Conservation (phyloP, 257 asterid genomes). For the Anisodus tanguticus region DNA sequence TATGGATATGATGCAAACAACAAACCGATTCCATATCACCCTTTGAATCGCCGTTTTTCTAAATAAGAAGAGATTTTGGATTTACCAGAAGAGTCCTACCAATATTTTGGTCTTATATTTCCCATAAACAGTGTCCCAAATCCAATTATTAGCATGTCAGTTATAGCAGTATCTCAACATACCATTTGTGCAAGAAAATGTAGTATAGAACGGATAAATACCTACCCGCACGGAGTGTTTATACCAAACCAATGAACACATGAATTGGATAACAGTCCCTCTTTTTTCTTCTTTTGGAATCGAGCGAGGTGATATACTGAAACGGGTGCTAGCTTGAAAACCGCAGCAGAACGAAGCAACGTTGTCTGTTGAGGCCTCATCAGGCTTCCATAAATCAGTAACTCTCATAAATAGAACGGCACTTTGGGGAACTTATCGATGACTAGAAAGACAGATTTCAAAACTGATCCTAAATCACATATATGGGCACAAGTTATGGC, state of each 20-base stretch:
- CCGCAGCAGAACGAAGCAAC: too few species aligned
- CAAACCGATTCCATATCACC: not conserved
- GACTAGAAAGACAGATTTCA: not conserved
- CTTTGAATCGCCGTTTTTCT: not conserved
- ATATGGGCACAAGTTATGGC: constrained; percentile 35
- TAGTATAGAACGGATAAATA: not conserved
- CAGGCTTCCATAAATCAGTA: too few species aligned
- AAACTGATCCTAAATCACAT: constrained; percentile 3
- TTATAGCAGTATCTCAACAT: not conserved
- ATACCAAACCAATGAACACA: not conserved
- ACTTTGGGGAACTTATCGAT: too few species aligned
- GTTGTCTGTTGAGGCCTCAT: too few species aligned
- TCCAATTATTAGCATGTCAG: too few species aligned
- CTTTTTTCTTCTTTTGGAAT: too few species aligned
- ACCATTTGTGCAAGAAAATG: not conserved
- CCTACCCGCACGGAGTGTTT: not conserved
- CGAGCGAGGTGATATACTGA: too few species aligned
- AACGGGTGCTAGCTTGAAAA: too few species aligned
- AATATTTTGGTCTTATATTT: constrained; percentile 1
- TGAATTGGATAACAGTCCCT: too few species aligned
- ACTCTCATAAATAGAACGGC: too few species aligned
- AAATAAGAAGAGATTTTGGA: not conserved
- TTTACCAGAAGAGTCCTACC: not conserved
- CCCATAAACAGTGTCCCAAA: too few species aligned
- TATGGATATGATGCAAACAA: not conserved